phyloP scores from a whole-genome alignment of 805 yeast genomes.

The Kuraishia floccosa region DNA sequence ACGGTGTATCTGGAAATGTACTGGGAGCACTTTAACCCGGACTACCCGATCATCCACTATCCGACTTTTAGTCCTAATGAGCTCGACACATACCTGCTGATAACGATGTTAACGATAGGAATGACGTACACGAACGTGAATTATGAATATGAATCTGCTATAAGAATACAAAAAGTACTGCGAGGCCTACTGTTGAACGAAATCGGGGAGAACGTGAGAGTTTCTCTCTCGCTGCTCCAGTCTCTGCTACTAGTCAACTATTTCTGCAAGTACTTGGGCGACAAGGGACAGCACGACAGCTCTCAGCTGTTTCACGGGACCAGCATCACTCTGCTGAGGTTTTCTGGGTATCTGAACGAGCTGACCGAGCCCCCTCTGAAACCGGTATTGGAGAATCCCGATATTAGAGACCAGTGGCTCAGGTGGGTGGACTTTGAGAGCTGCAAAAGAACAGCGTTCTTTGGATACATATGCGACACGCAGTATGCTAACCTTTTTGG shows the following conservation, averaged over 20 bases:
- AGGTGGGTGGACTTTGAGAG: constrained; percentile 35
- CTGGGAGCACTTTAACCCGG: constrained; percentile 23
- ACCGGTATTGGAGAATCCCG: background rate
- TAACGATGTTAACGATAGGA: constrained; percentile 9
- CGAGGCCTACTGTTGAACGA: constrained; percentile 6
- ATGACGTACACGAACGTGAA: constrained; percentile 10
- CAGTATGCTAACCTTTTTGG: constrained; percentile 24
- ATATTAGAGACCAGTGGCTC: constrained; percentile 19
- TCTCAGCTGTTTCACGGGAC: constrained; percentile 13
- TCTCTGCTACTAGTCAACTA: constrained; percentile 13
- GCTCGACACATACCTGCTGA: constrained; percentile 8
- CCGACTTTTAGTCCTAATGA: constrained; percentile 15
- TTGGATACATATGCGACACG: constrained; percentile 28
- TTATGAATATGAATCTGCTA: constrained; percentile 6
- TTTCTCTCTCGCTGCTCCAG: constrained; percentile 13
- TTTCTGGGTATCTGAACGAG: constrained; percentile 7
- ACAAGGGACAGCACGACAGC: constrained; percentile 6
- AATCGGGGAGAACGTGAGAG: constrained; percentile 5
- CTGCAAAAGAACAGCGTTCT: constrained; percentile 27
- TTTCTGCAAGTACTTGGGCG: constrained; percentile 15
- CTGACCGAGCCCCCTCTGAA: constrained; percentile 6
- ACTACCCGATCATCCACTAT: constrained; percentile 27
- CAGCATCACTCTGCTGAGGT: constrained; percentile 9
- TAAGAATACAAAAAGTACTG: constrained; percentile 11
- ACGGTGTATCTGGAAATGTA: constrained; percentile 14